Evolutionary conservation across 352 stramenopile species (phyloP).

Genomic region (Pythium sp.): DNA sequence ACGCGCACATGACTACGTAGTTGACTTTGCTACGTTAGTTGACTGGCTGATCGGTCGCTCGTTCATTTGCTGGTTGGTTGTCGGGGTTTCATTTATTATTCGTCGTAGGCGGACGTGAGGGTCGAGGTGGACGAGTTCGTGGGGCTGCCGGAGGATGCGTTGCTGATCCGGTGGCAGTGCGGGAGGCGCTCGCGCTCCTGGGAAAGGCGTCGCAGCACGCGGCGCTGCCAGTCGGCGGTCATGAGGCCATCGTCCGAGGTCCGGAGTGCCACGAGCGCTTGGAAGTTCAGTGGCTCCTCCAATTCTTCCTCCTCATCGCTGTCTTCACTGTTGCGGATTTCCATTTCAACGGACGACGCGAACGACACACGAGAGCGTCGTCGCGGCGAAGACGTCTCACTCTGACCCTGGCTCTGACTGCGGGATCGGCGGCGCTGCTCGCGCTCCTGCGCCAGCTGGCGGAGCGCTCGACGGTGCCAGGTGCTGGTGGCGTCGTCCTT

Average conservation of each 20-base stretch:
- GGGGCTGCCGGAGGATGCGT: slow-evolving; percentile 3
- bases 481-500: slow-evolving; percentile 12
- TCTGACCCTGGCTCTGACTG: background rate
- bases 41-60: background rate
- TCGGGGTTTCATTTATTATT: background rate
- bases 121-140: slow-evolving; percentile 35
- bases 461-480: slow-evolving; percentile 39
- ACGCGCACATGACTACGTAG: background rate
- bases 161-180: slow-evolving; percentile 9
- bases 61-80: background rate
- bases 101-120: slow-evolving; percentile 21
- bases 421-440: slow-evolving; percentile 21
- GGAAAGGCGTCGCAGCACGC: slow-evolving; percentile 32
- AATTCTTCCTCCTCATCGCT: background rate
- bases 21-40: background rate
- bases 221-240: slow-evolving; percentile 26
- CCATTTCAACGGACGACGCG: slow-evolving; percentile 12
- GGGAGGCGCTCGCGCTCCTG: slow-evolving; percentile 28
- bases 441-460: slow-evolving; percentile 35
- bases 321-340: background rate
- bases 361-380: slow-evolving; percentile 9
- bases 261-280: slow-evolving; percentile 28
- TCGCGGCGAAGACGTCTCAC: background rate
- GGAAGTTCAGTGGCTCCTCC: slow-evolving; percentile 21
- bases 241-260: slow-evolving; percentile 18